Evolutionary conservation across 139 green algal species (phyloP).

Genomic region (Chlamydomonas sp.): DNA sequence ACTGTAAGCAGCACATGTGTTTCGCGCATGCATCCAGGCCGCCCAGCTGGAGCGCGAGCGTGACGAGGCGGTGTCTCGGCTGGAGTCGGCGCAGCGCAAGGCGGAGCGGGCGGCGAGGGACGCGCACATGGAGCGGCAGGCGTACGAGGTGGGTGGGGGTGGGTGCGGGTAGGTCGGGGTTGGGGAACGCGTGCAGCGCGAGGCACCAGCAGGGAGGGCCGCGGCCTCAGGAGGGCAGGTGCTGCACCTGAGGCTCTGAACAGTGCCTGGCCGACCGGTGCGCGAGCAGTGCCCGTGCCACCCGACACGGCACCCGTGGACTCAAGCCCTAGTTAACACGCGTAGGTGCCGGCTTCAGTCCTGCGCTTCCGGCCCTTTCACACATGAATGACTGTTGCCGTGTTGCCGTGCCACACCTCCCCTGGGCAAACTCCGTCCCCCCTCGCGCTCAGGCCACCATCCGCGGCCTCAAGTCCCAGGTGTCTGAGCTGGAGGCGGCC

Average conservation of each 20-base stretch:
- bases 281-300: too few relatives aligned
- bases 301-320: too few relatives aligned
- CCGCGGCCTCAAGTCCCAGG: slow-evolving; percentile 23
- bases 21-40: neutral
- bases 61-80: slow-evolving; percentile 55
- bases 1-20: too few relatives aligned
- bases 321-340: too few relatives aligned
- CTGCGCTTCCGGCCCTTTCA: neutral
- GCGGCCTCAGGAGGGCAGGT: too few relatives aligned
- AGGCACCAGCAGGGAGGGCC: neutral
- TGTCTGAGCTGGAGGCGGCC: slow-evolving; percentile 36
- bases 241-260: too few relatives aligned
- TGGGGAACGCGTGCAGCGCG: neutral
- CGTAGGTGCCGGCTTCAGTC: too few relatives aligned
- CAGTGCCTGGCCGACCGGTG: too few relatives aligned
- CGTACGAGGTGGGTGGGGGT: slow-evolving; percentile 17
- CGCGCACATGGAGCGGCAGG: slow-evolving; percentile 56
- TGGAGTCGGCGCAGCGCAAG: slow-evolving; percentile 45
- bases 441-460: slow-evolving; percentile 28
- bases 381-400: neutral
- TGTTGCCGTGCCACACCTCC: neutral
- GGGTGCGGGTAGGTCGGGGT: neutral
- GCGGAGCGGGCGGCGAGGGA: slow-evolving; percentile 46
- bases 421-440: slow-evolving; percentile 8
- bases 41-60: slow-evolving; percentile 53